phyloP scores from a whole-genome alignment of 768 basidiomycete genomes.

The Pisolithus sp. region DNA sequence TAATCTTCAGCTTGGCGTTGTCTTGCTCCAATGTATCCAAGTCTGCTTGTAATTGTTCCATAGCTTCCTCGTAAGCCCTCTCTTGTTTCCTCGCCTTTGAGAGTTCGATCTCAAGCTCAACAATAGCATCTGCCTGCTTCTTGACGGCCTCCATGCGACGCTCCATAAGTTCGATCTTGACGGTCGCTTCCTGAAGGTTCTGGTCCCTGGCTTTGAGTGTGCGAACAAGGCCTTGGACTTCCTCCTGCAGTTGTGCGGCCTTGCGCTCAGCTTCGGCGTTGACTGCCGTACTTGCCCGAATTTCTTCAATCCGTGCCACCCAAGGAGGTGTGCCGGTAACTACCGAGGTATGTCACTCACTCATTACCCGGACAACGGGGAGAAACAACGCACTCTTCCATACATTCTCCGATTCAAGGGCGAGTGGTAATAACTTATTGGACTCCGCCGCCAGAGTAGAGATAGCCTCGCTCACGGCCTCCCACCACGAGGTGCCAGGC shows the following conservation, averaged over 20 bases:
- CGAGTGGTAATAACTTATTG: conserved; percentile 59
- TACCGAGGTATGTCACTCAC: conserved; percentile 20
- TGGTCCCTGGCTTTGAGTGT: conserved; percentile 87
- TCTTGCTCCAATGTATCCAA: conserved; percentile 84
- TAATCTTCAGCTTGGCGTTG: conserved; percentile 71
- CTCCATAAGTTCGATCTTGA: conserved; percentile 95
- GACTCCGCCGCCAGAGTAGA: conserved; percentile 66
- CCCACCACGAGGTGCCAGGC: conserved; percentile 68
- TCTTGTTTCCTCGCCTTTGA: conserved; percentile 82
- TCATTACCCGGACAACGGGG: background rate
- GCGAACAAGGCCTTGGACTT: conserved; percentile 81
- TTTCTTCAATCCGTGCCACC: conserved; percentile 72
- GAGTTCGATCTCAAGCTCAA: conserved; percentile 75
- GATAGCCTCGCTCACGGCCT: conserved; percentile 66
- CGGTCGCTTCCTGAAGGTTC: conserved; percentile 76
- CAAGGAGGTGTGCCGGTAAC: conserved; percentile 79
- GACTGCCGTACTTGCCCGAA: conserved; percentile 75
- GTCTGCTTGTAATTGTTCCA: conserved; percentile 89
- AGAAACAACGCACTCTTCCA: conserved; percentile 57
- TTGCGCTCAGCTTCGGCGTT: conserved; percentile 92
- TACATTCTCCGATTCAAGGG: conserved; percentile 70
- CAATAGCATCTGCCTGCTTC: conserved; percentile 81
- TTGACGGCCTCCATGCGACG: conserved; percentile 86
- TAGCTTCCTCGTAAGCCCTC: conserved; percentile 84
- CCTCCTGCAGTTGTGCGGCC: conserved; percentile 78